Conservation (phyloP, 257 asterid species). For the Gentiana dahurica region DNA sequence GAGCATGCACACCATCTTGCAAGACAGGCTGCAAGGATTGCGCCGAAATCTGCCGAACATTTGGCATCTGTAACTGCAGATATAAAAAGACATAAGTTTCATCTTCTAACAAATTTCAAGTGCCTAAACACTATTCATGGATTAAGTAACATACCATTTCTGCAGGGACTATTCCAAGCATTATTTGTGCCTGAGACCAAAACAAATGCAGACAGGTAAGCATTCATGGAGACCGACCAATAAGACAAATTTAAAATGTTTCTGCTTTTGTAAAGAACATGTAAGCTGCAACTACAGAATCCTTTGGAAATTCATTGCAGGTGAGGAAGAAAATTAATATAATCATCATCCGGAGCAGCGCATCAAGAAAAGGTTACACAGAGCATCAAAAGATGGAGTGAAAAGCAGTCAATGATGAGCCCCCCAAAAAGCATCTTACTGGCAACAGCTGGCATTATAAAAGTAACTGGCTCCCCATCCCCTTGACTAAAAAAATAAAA, state of each 20-base stretch:
- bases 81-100: constrained; percentile 12
- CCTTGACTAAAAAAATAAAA: too few relatives aligned
- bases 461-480: too few relatives aligned
- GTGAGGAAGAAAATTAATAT: too few relatives aligned
- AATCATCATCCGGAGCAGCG: too few relatives aligned
- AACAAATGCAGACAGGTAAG: constrained; percentile 17
- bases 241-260: not conserved
- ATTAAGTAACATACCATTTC: constrained; percentile 59
- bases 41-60: constrained; percentile 46
- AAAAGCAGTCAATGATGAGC: too few relatives aligned
- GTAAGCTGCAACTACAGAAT: too few relatives aligned
- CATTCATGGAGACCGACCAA: constrained; percentile 5
- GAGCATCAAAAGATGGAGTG: too few relatives aligned
- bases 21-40: constrained; percentile 27
- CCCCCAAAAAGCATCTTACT: too few relatives aligned
- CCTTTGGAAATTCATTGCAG: too few relatives aligned
- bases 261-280: too few relatives aligned
- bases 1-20: constrained; percentile 34
- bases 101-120: constrained; percentile 7
- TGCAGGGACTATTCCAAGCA: constrained; percentile 75
- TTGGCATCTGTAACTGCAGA: constrained; percentile 74
- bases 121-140: constrained; percentile 4
- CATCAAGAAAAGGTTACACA: too few relatives aligned
- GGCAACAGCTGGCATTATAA: too few relatives aligned
- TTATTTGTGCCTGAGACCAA: constrained; percentile 56